Evolutionary conservation across 2,329 filamentous ascomycete genomes (phyloP), one percentile per base, ranked within the genome.

Genomic region (Colletotrichum sp.): DNA sequence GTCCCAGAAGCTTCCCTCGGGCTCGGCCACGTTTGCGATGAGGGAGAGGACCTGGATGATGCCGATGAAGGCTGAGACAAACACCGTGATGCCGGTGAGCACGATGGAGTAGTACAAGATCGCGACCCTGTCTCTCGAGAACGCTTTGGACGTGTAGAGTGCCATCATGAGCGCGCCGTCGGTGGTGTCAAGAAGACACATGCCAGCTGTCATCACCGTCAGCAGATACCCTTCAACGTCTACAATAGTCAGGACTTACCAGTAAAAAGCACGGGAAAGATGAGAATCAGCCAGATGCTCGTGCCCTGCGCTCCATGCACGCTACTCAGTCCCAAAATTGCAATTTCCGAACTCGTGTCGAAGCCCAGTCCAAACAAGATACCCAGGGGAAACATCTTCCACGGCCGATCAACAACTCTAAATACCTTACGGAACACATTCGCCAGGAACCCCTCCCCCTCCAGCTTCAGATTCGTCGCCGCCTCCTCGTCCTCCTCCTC

Each of bases 121-220:
- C 1, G 96, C 96, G n/a, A 99, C 92, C 1, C 91, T 90, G 81
- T 99, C 96, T 73, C 94, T 89, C 0, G 95, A 93, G 63, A 98
- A 93, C 34, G 94, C 88, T 76, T 91, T 95, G 52, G 93, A 94
- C 0, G 96, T 96, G 85, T 99, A 99, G 2, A 99, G 88, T 1
- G 94, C 93, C 92, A 98, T 96, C 96, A 99, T 99, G 24, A 98
- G 89, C 2, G 96, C 96, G 28, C 96, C 96, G 80, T 99, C 97
- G 0, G 93, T 94, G 0, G 96, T 98, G 84, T 99, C 97, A 8
- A 99, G 88, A 26, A 99, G 89, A 83, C 96, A 98, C 97, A 99
- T 99, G 75, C 95, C 97, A 1, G 94, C 95, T 93, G 65, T 66
- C 15, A 36, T 21, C 3, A 2, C 52, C 13, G 59, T 24, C 16